These are phyloP conservation scores for Telfairia occidentalis DNA, from an alignment of 331 rosid species.

Conservation along the genomic window DNA sequence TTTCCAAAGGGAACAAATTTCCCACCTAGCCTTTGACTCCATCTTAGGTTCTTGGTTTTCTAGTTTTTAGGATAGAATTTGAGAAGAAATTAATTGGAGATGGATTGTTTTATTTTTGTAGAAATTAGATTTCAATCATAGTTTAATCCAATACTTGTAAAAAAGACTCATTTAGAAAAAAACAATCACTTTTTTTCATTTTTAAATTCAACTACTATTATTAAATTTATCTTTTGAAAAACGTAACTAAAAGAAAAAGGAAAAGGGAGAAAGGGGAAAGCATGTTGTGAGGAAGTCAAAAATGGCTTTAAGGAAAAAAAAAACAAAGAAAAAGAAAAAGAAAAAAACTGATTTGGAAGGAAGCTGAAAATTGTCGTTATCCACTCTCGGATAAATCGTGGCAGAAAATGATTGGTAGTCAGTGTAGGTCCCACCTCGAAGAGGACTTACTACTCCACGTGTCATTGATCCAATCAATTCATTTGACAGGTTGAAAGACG, in stretches of 20 bases:
- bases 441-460: conserved; percentile 21
- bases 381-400: conserved; percentile 27
- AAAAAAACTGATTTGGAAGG: background rate
- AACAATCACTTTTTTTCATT: background rate
- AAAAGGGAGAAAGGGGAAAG: background rate
- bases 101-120: too few species aligned
- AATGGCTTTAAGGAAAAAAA: background rate
- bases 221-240: background rate
- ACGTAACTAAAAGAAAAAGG: background rate
- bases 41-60: background rate
- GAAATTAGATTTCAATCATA: background rate
- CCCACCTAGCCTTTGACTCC: background rate
- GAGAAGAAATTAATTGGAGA: background rate
- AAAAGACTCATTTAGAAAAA: background rate
- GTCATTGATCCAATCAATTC: conserved; percentile 20
- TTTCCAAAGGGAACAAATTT: background rate
- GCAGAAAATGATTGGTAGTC: conserved; percentile 19
- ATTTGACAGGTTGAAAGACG: conserved; percentile 17
- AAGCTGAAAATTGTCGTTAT: conserved; percentile 29
- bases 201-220: background rate
- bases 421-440: conserved; percentile 13
- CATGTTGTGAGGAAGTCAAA: background rate
- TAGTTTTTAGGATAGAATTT: too few species aligned
- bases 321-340: background rate
- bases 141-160: background rate